phyloP scores from a whole-genome alignment of 306 rosid genomes.

The Ammopiptanthus mongolicus region DNA sequence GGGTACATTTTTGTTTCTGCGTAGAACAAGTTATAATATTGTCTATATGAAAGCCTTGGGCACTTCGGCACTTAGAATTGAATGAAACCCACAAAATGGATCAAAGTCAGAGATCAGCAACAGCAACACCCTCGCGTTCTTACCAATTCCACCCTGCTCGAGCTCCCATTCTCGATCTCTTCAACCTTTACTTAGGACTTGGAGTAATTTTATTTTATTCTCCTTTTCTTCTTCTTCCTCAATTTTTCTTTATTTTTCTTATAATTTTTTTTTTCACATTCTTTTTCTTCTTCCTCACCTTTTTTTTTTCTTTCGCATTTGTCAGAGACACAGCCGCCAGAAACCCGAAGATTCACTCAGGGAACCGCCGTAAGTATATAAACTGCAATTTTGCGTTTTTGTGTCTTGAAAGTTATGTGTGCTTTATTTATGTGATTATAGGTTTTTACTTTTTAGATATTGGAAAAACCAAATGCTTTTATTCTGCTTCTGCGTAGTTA shows the following conservation, averaged over 20 bases:
- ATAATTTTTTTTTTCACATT: not conserved
- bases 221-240: not conserved
- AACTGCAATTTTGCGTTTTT: not conserved
- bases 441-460: not conserved
- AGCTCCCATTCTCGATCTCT: conserved; percentile 70
- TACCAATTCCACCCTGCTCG: conserved; percentile 84
- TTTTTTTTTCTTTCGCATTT: not conserved
- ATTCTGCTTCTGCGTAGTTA: not conserved
- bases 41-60: no score
- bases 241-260: no score
- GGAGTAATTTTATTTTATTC: not conserved
- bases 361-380: conserved; percentile 49
- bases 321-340: conserved; percentile 57
- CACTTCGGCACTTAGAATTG: not conserved
- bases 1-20: not conserved
- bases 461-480: not conserved
- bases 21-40: not conserved
- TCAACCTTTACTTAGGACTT: conserved; percentile 90
- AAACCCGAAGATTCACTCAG: conserved; percentile 59
- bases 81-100: conserved; percentile 50
- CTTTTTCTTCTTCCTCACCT: not conserved
- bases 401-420: not conserved
- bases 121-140: conserved; percentile 39
- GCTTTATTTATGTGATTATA: not conserved
- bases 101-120: conserved; percentile 49